A percentile compares a stretch with the other conserved stretches of the same genome.
phyloP scores from a whole-genome alignment of 2,329 filamentous ascomycete genomes.

The Ambrosiella cleistominuta region DNA sequence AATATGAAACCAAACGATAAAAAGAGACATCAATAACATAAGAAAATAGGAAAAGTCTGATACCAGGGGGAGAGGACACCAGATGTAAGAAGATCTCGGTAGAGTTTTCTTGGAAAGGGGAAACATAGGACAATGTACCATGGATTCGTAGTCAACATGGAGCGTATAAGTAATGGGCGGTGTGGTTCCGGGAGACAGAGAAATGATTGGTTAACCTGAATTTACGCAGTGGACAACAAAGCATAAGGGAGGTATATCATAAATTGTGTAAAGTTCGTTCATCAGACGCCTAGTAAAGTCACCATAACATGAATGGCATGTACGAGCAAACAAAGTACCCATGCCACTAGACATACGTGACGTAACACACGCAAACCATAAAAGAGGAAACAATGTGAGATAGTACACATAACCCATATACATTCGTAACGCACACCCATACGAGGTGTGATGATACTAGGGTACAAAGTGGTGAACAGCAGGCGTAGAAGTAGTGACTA shows the following conservation, averaged over 20 bases:
- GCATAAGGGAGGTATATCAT: too few species aligned
- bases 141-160: background rate
- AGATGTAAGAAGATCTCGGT: background rate
- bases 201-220: too few species aligned
- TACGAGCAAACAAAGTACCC: background rate
- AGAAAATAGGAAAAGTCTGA: background rate
- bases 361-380: background rate
- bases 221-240: too few species aligned
- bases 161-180: background rate
- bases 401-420: slow-evolving; percentile 13
- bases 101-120: background rate
- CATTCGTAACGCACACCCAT: slow-evolving; percentile 6
- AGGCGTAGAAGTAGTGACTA: background rate
- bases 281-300: background rate
- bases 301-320: background rate
- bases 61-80: background rate
- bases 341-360: background rate
- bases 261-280: too few species aligned
- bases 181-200: too few species aligned
- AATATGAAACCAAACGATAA: background rate
- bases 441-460: background rate
- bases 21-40: background rate
- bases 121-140: background rate
- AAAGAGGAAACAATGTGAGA: background rate
- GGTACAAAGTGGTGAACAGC: background rate